Evolutionary conservation across 495 filamentous ascomycete species (phyloP).

Genomic region (Tuber indicum): DNA sequence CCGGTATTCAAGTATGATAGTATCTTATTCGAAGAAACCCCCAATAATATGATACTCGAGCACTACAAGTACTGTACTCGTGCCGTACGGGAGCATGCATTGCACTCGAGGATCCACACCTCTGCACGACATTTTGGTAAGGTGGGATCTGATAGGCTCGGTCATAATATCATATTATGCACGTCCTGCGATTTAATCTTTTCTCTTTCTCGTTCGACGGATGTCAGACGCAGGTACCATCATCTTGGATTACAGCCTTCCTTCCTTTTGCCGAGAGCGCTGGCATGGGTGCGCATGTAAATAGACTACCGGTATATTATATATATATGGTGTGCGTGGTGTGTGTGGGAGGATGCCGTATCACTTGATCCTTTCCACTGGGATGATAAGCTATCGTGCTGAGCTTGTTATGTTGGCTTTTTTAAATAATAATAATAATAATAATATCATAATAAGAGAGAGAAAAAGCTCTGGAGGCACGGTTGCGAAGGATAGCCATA

Average conservation of each 20-base stretch:
- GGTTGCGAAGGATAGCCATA: not conserved
- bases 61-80: too few relatives aligned
- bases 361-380: not conserved
- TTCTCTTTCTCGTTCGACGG: not conserved
- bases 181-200: not conserved
- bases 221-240: not conserved
- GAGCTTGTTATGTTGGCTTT: conserved; percentile 1
- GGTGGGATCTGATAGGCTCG: not conserved
- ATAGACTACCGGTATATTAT: too few relatives aligned
- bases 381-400: not conserved
- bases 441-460: too few relatives aligned
- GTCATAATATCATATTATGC: not conserved
- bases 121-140: not conserved
- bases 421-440: too few relatives aligned
- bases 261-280: not conserved
- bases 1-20: not conserved
- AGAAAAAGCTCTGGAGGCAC: not conserved
- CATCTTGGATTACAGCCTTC: not conserved
- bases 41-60: not conserved
- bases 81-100: not conserved
- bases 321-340: not conserved
- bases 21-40: not conserved
- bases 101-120: not conserved
- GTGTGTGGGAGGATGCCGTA: not conserved
- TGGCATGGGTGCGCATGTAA: not conserved